Evolutionary conservation across 1,139 yeast species (phyloP).

Genomic region (Ogataea hybrid): DNA sequence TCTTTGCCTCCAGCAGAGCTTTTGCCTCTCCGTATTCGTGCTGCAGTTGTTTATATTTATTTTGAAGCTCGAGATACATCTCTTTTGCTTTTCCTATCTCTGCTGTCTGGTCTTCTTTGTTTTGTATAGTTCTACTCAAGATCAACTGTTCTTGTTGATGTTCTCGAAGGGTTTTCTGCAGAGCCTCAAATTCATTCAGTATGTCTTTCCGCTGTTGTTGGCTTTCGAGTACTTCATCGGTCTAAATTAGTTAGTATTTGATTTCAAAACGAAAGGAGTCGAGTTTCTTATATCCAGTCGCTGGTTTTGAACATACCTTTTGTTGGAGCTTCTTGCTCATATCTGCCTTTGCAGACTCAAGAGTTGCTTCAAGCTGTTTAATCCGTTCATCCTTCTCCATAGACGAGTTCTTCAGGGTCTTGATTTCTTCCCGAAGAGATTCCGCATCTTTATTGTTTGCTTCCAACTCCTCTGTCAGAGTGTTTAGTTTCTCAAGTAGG

Average conservation of each 20-base stretch:
- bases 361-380: conserved; percentile 32
- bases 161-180: background rate
- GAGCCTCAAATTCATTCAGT: background rate
- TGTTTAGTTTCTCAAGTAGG: conserved; percentile 2
- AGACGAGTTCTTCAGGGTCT: conserved; percentile 32
- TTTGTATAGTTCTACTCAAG: background rate
- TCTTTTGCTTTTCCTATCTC: conserved; percentile 13
- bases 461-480: conserved; percentile 13
- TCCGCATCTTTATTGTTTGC: conserved; percentile 2
- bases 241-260: conserved; percentile 10
- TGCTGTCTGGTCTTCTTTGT: conserved; percentile 2
- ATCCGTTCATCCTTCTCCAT: conserved; percentile 37
- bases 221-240: too few relatives aligned
- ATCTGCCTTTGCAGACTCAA: conserved; percentile 35
- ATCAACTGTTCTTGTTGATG: conserved; percentile 3
- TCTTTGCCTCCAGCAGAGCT: conserved; percentile 35
- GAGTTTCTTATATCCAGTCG: background rate
- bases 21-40: conserved; percentile 39
- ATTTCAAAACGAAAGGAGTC: background rate
- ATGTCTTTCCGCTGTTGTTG: too few relatives aligned
- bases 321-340: conserved; percentile 37
- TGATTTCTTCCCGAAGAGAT: conserved; percentile 29
- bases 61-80: conserved; percentile 16
- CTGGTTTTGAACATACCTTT: conserved; percentile 26
- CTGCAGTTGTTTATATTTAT: conserved; percentile 36